Percentiles rank a stretch among this genome's conserved stretches.
phyloP scores from a whole-genome alignment of 148 eudicot genomes.

The Agrostemma githago region DNA sequence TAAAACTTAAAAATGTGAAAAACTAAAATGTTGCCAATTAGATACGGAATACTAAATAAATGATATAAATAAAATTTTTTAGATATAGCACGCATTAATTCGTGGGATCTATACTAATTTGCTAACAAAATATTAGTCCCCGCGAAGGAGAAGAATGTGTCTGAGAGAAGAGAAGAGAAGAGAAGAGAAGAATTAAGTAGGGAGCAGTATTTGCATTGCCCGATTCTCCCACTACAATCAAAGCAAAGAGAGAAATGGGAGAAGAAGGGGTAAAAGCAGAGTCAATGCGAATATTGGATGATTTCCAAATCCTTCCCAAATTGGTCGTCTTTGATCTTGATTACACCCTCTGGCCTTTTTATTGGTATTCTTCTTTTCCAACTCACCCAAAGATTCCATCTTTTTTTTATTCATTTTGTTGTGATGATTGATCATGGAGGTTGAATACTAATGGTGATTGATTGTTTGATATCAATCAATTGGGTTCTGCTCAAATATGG shows the following conservation, averaged over 20 bases:
- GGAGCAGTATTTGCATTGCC: not conserved
- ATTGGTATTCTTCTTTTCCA: slow-evolving; percentile 36
- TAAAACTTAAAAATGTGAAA: no score
- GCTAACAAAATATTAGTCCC: no score
- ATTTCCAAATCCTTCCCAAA: slow-evolving; percentile 51
- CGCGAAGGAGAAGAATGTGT: no score
- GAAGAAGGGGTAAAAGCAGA: slow-evolving; percentile 49
- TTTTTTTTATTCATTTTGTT: not conserved
- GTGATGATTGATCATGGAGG: not conserved
- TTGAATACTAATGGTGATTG: not conserved
- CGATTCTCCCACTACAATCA: not conserved
- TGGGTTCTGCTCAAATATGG: not conserved
- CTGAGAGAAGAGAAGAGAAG: no score
- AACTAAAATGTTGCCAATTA: no score
- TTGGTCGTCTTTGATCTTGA: slow-evolving; percentile 72
- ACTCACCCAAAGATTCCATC: not conserved
- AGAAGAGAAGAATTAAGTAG: no score
- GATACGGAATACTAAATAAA: no score
- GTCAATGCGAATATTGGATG: slow-evolving; percentile 39
- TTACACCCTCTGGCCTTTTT: slow-evolving; percentile 74
- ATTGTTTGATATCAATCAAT: no score
- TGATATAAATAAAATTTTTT: no score
- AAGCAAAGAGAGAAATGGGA: slow-evolving; percentile 33
- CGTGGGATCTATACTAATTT: no score
- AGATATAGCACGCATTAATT: no score